Evolutionary conservation across 2,329 filamentous ascomycete species (phyloP).

Genomic region (Fusarium sp.): DNA sequence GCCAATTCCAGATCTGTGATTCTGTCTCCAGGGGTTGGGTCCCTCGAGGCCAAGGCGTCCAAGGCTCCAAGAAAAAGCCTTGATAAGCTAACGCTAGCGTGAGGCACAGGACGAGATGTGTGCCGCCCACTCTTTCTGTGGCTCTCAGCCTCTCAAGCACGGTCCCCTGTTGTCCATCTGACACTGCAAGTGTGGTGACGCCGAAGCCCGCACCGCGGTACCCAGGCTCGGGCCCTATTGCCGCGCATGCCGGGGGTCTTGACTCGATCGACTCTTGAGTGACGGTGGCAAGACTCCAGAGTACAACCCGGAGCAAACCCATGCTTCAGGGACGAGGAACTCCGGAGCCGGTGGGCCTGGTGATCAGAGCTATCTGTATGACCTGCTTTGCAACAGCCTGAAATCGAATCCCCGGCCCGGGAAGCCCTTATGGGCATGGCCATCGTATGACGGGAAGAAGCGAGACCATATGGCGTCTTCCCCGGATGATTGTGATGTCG

Average conservation of each 20-base stretch:
- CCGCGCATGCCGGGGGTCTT: slow-evolving; percentile 38
- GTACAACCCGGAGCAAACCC: slow-evolving; percentile 13
- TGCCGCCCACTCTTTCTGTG: slow-evolving; percentile 28
- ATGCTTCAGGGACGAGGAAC: slow-evolving; percentile 7
- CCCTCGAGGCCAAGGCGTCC: not conserved
- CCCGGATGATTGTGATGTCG: slow-evolving; percentile 32
- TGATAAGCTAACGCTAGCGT: slow-evolving; percentile 42
- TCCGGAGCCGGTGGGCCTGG: slow-evolving; percentile 18
- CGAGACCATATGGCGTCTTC: slow-evolving; percentile 26
- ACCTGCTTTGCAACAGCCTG: not conserved
- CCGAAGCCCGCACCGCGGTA: slow-evolving; percentile 29
- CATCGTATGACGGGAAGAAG: slow-evolving; percentile 44
- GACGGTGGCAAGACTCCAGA: slow-evolving; percentile 18
- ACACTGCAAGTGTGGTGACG: slow-evolving; percentile 38
- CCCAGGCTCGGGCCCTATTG: slow-evolving; percentile 21
- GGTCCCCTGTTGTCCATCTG: slow-evolving; percentile 35
- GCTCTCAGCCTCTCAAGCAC: slow-evolving; percentile 18
- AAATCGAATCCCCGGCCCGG: slow-evolving; percentile 28
- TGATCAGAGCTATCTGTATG: slow-evolving; percentile 16
- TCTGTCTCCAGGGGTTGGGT: slow-evolving; percentile 35
- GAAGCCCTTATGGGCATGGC: slow-evolving; percentile 26
- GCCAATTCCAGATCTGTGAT: slow-evolving; percentile 43
- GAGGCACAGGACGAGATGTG: slow-evolving; percentile 35
- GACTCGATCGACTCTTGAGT: slow-evolving; percentile 29
- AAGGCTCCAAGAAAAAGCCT: slow-evolving; percentile 20